Evolutionary conservation across 805 yeast species (phyloP).

Genomic region (Nematodospora valgi): DNA sequence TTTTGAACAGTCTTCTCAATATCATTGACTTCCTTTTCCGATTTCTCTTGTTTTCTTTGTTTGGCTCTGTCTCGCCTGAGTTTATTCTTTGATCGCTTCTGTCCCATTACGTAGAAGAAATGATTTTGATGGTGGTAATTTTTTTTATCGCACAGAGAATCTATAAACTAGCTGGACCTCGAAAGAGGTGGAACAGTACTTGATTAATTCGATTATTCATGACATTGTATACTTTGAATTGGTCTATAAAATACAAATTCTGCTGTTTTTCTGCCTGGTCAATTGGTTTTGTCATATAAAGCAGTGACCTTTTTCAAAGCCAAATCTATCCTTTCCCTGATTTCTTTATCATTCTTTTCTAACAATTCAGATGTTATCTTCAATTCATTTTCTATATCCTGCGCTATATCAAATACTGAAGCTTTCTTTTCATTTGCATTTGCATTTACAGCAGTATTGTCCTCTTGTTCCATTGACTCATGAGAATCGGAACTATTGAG

Average conservation of each 20-base stretch:
- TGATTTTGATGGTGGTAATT: not conserved
- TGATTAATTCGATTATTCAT: not conserved
- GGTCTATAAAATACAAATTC: not conserved
- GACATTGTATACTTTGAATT: not conserved
- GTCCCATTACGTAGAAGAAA: conserved; percentile 14
- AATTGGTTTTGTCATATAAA: conserved; percentile 1
- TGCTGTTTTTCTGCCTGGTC: not conserved
- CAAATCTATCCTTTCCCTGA: conserved; percentile 22
- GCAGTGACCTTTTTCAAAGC: conserved; percentile 15
- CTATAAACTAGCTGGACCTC: not conserved
- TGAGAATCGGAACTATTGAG: conserved; percentile 15
- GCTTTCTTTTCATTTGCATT: conserved; percentile 1
- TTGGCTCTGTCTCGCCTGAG: conserved; percentile 46
- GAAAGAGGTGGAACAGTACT: not conserved
- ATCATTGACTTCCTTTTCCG: conserved; percentile 3
- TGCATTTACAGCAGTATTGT: not conserved
- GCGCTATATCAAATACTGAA: conserved; percentile 31
- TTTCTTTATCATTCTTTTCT: conserved; percentile 25
- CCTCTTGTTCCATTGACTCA: not conserved
- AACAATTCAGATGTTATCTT: conserved; percentile 18
- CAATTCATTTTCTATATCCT: conserved; percentile 26
- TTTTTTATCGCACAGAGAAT: conserved; percentile 2
- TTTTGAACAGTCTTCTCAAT: conserved; percentile 1
- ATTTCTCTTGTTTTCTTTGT: conserved; percentile 26
- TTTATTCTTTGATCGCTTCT: conserved; percentile 50